Evolutionary conservation across 768 basidiomycete genomes (phyloP).

Genomic region (Imleria badia): DNA sequence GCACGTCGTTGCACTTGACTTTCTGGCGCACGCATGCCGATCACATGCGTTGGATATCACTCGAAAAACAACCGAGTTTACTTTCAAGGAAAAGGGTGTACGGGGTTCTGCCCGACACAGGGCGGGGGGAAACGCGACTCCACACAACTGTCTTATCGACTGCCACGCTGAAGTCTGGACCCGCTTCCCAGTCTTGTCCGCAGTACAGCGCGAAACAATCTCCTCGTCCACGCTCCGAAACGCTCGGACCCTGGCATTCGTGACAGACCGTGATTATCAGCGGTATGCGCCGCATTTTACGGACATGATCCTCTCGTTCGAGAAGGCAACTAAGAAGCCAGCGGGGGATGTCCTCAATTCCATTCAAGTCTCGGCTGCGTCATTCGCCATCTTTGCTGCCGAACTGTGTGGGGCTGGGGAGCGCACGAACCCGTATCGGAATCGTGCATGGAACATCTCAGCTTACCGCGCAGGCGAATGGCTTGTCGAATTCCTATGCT

Average conservation of each 20-base stretch:
- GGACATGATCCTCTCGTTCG: slow-evolving; percentile 46
- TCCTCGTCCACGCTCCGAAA: slow-evolving; percentile 34
- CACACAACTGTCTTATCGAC: slow-evolving; percentile 53
- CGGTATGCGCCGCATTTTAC: slow-evolving; percentile 44
- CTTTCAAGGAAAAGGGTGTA: slow-evolving; percentile 46
- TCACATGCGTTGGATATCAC: slow-evolving; percentile 54
- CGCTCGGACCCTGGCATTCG: slow-evolving; percentile 41
- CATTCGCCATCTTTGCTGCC: slow-evolving; percentile 29
- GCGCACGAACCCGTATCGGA: not conserved
- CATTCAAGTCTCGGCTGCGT: slow-evolving; percentile 34
- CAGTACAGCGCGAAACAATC: slow-evolving; percentile 47
- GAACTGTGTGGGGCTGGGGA: slow-evolving; percentile 5
- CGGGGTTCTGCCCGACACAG: slow-evolving; percentile 15
- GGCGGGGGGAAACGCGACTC: slow-evolving; percentile 13
- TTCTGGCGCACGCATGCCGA: slow-evolving; percentile 27
- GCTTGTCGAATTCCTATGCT: slow-evolving; percentile 58
- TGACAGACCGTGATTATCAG: slow-evolving; percentile 38
- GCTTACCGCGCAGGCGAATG: slow-evolving; percentile 54
- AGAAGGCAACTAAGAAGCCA: slow-evolving; percentile 52
- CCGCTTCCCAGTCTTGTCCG: slow-evolving; percentile 57
- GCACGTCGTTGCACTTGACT: slow-evolving; percentile 44
- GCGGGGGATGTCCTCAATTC: slow-evolving; percentile 43
- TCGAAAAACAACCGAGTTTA: slow-evolving; percentile 54
- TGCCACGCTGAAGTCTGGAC: slow-evolving; percentile 60
- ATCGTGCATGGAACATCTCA: slow-evolving; percentile 33